Evolutionary conservation across 495 filamentous ascomycete genomes (phyloP).

Genomic region (Penicillium paradoxum): DNA sequence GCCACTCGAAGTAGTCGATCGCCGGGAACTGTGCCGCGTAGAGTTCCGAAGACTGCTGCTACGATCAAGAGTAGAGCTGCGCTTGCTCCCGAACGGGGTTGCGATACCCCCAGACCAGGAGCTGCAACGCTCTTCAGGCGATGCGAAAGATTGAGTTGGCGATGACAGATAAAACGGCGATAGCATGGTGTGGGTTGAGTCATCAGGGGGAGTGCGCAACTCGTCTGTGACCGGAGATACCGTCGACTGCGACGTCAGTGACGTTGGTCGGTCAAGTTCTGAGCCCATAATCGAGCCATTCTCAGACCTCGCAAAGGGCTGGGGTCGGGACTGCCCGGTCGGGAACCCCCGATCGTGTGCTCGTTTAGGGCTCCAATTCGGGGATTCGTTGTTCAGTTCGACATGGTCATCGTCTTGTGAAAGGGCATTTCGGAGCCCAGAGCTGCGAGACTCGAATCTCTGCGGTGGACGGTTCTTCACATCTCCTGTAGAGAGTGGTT

Average conservation of each 20-base stretch:
- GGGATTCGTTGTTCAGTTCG: conserved; percentile 13
- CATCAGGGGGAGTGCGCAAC: conserved; percentile 47
- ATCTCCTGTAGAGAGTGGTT: conserved; percentile 37
- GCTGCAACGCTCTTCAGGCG: conserved; percentile 43
- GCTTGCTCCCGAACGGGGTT: conserved; percentile 43
- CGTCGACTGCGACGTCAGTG: conserved; percentile 57
- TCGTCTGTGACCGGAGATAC: conserved; percentile 50
- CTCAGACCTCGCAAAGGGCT: conserved; percentile 19
- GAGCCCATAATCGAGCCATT: conserved; percentile 17
- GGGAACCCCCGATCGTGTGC: conserved; percentile 23
- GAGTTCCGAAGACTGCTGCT: conserved; percentile 32
- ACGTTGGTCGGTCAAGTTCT: conserved; percentile 46
- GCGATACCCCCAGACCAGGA: conserved; percentile 41
- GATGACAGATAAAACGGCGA: conserved; percentile 51
- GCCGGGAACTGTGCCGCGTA: conserved; percentile 40
- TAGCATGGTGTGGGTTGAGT: conserved; percentile 42
- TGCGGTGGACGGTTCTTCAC: conserved; percentile 20
- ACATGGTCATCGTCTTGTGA: conserved; percentile 27
- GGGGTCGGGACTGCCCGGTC: conserved; percentile 25
- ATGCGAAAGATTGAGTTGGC: conserved; percentile 38
- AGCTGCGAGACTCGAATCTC: conserved; percentile 36
- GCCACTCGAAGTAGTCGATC: conserved; percentile 44
- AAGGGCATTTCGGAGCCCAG: conserved; percentile 37
- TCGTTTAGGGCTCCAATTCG: conserved; percentile 22
- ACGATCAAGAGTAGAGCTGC: conserved; percentile 39